Percentiles rank a stretch among this genome's conserved stretches.
Conservation (phyloP, 139 green algal genomes). For the Yamagishiella unicocca region DNA sequence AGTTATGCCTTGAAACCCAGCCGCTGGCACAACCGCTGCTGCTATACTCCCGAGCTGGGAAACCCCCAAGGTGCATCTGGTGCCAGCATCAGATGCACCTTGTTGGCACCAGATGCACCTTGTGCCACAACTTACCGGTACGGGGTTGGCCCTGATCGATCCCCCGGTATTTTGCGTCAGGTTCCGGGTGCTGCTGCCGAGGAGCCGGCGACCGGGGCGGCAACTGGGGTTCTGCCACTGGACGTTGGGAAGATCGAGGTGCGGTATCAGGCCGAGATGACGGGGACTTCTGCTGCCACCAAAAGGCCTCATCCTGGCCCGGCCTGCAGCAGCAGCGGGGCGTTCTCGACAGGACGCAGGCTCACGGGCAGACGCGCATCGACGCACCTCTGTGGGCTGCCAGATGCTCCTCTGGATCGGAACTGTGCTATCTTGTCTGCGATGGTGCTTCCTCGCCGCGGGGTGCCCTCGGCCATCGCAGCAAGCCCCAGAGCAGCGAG, state of each 20-base stretch:
- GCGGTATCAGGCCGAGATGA: neutral
- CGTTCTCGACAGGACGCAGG: neutral
- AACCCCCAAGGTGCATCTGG: no score
- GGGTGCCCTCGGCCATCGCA: conserved; percentile 10
- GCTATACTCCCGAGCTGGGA: no score
- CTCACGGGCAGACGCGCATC: neutral
- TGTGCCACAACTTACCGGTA: neutral
- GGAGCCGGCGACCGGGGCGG: neutral
- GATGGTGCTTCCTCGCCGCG: neutral
- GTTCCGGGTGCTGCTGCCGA: neutral
- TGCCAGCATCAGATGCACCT: no score
- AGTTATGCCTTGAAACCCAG: no score
- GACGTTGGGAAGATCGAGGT: no score
- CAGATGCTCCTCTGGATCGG: neutral
- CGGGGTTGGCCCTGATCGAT: neutral
- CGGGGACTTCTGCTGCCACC: conserved; percentile 20
- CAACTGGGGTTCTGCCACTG: neutral
- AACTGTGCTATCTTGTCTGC: conserved; percentile 27
- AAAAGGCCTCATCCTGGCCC: neutral
- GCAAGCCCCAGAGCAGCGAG: no score
- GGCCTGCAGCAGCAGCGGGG: neutral
- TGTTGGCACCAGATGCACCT: no score
- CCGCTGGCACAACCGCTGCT: no score
- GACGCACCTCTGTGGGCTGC: neutral
- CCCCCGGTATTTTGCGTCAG: neutral